Percentiles rank a stretch among this genome's conserved stretches.
These are phyloP conservation scores for Pseudovirgaria hyperparasitica DNA, from an alignment of 2,329 filamentous ascomycete species.

Conservation along the genomic window DNA sequence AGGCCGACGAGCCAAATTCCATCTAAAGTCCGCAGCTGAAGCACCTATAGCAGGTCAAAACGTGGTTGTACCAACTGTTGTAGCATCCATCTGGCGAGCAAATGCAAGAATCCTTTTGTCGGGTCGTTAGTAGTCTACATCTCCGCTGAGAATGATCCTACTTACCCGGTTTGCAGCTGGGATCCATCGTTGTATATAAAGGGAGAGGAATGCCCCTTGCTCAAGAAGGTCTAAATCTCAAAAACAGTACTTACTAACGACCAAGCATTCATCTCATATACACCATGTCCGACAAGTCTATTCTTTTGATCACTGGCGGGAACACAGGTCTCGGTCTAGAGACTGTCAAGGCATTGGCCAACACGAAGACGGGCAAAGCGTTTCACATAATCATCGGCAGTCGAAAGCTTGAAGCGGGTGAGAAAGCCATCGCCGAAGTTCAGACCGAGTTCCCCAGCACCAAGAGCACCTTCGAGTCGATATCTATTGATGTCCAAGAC, in stretches of 20 bases:
- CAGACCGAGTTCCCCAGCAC: constrained; percentile 28
- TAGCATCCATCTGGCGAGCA: no score
- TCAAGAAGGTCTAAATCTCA: no score
- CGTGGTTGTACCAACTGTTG: no score
- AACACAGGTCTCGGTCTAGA: constrained; percentile 51
- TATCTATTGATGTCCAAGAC: constrained; percentile 42
- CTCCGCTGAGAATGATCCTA: constrained; percentile 4
- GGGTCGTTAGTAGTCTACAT: no score
- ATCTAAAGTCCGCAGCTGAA: no score
- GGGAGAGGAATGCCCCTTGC: not conserved
- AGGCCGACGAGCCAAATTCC: no score
- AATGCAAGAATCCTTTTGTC: no score
- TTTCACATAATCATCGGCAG: constrained; percentile 46
- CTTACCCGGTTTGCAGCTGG: no score
- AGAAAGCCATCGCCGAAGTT: constrained; percentile 32
- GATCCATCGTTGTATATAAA: no score
- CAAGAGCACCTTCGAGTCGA: constrained; percentile 28
- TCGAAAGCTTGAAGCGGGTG: constrained; percentile 38
- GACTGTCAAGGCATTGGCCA: constrained; percentile 41
- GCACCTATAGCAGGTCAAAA: no score
- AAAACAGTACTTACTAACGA: not conserved
- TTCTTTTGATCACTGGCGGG: constrained; percentile 48
- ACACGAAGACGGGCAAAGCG: constrained; percentile 26
- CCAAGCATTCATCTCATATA: not conserved
- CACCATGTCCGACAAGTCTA: constrained; percentile 15